Base-by-base conservation (phyloP, 2,329 filamentous ascomycete species). In the Trichoderma simmonsii region DNA sequence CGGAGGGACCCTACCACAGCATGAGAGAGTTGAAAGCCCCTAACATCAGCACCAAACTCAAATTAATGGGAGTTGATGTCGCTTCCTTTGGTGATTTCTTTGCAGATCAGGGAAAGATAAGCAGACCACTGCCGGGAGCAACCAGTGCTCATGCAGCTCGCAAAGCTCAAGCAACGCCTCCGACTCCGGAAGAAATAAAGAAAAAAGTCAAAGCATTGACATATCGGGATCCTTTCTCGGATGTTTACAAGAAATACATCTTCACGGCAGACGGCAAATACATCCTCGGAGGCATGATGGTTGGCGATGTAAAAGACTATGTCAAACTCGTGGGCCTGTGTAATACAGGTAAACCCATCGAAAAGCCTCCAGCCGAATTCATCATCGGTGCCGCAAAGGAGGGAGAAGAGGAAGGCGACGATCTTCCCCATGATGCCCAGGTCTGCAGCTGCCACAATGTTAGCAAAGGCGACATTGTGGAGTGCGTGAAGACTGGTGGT, bases 81-180 rank as follows among this genome's bases (percentile, higher is more conserved):
- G 95, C 95, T 21, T 96, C 93, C 78, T 97, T 97, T 78, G 94
- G 95, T 0, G 95, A 97, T 79, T 97, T 95, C 84, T 97, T 97
- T 75, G 94, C 94, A 0, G 94, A 97, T 77, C 86, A 92, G 34
- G 93, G 97, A 78, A 94, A 94, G 0, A 59, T 59, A 1, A 93
- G 93, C 0, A 92, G 91, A 74, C 86, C 90, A 61, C 83, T 95
- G n/a, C 94, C 93, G 0, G 66, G 66, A 7, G 14, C 26, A n/a
- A 15, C 6, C 3, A 36, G 56, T n/a, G 61, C 24, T 7, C 34
- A 71, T 28, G 39, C 12, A 26, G 56, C 18, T 12, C 30, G 62
- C 9, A 72, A 71, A 71, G 75, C 32, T 77, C 83, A 74, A 81
- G 84, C 67, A 80, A 85, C 14, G 4, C 26, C 56, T 14, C 1